Base-by-base conservation (phyloP, 2,329 filamentous ascomycete genomes). In the Ophiostoma tasmaniense region DNA sequence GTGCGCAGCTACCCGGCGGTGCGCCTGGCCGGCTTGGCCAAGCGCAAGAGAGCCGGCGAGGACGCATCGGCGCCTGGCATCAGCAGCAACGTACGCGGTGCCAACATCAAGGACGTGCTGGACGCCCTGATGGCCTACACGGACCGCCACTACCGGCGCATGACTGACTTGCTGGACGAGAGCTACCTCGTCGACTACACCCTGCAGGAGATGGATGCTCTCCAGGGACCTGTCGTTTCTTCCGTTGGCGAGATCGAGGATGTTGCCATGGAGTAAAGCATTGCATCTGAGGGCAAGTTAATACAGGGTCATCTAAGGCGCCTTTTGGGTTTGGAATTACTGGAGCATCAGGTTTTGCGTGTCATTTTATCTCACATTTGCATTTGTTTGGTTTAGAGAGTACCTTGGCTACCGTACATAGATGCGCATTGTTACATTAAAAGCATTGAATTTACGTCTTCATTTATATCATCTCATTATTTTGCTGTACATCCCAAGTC, bases 111-210 rank as follows among this genome's bases (percentile, higher is more conserved):
- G 76, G 93, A 97, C 75, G 88, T 99, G 3, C 78, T 97, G 52
- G 90, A 94, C 73, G 94, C 90, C n/a, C 82, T 99, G 70, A 89
- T 87, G 74, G 91, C 90, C 20, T 98, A 99, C 77, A 97, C 93
- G 0, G 93, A 98, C 79, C 86, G 93, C 73, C 95, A 99, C 78
- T 97, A 96, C 78, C 90, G 89, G 78, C 85, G 94, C 68, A 85
- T 95, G 74, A 93, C 97, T 77, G 94, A 96, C 75, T 81, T 97
- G 74, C 87, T 93, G 55, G 94, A 98, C 76, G 95, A 98, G 81
- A 96, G 93, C 76, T 98, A 93, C 79, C 80, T 99, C 75, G 86
- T 98, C 55, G 92, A 97, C 79, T 98, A 96, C 84, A 96, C 94
- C 72, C 81, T 98, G 72, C 86, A 89, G 75, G 91, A 97, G 81